Conservation (phyloP, 805 yeast genomes). For the Yamadazyma laniorum region DNA sequence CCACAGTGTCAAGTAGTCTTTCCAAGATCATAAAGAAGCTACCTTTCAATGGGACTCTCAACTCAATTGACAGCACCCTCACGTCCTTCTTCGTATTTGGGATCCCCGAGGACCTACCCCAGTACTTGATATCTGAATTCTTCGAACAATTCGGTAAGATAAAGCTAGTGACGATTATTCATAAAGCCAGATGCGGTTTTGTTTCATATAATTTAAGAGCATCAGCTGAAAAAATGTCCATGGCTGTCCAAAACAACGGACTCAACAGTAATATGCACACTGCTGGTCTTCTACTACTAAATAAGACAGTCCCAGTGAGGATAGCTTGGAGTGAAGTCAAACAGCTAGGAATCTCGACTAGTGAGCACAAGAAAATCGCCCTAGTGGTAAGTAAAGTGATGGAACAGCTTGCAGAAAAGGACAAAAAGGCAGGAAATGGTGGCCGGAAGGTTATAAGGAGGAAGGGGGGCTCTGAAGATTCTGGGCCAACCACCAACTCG, state of each 20-base stretch:
- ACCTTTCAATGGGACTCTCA: conserved; percentile 66
- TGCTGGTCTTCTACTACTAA: conserved; percentile 34
- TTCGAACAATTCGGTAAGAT: conserved; percentile 47
- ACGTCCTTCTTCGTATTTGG: conserved; percentile 76
- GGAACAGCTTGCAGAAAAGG: conserved; percentile 50
- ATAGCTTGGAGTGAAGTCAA: conserved; percentile 55
- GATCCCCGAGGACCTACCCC: conserved; percentile 62
- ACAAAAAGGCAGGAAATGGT: conserved; percentile 12
- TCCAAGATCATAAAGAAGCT: conserved; percentile 53
- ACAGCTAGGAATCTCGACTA: conserved; percentile 39
- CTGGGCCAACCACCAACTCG: not conserved
- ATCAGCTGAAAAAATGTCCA: conserved; percentile 48
- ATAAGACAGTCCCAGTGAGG: conserved; percentile 44
- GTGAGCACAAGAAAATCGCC: conserved; percentile 49
- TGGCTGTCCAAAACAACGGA: conserved; percentile 21
- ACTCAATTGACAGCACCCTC: conserved; percentile 38
- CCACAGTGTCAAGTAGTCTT: conserved; percentile 35
- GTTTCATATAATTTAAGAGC: conserved; percentile 49
- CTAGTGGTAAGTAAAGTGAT: conserved; percentile 51
- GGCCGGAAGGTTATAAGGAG: not conserved
- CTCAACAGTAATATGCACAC: conserved; percentile 24
- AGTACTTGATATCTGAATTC: conserved; percentile 52
- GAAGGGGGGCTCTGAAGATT: not conserved
- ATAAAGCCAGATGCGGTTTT: conserved; percentile 62
- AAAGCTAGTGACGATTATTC: conserved; percentile 50